Conservation (phyloP, 306 rosid species). For the Cucumis hystrix region DNA sequence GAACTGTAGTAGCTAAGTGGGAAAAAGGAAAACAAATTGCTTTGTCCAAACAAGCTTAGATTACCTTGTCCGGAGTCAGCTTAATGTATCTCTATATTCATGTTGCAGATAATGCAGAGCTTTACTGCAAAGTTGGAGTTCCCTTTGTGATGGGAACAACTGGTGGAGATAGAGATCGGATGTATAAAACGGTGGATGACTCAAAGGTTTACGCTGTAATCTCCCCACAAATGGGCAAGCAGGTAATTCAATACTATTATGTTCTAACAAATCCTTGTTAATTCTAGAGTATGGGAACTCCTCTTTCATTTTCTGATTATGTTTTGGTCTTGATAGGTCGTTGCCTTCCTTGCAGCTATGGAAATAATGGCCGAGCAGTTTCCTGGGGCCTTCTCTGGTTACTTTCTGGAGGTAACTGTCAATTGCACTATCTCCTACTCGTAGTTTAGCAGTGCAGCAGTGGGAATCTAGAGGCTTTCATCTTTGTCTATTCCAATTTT, state of each 20-base stretch:
- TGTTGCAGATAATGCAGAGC: constrained; percentile 60
- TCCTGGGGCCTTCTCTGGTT: constrained; percentile 93
- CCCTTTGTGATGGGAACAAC: constrained; percentile 98
- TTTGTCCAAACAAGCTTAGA: not conserved
- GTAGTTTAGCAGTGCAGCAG: not conserved
- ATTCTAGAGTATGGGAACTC: not conserved
- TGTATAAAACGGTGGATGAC: constrained; percentile 62
- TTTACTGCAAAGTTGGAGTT: constrained; percentile 69
- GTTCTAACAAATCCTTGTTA: not conserved
- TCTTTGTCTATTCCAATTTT: not conserved
- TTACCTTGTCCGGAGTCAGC: not conserved
- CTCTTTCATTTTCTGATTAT: constrained; percentile 15
- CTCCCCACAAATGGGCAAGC: constrained; percentile 98
- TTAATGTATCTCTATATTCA: not conserved
- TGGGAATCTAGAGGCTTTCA: not conserved
- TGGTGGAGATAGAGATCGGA: constrained; percentile 66
- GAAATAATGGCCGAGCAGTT: constrained; percentile 89
- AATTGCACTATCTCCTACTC: not conserved
- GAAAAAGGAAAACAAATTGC: not conserved
- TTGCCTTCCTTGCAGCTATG: constrained; percentile 97
- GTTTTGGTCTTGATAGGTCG: constrained; percentile 39
- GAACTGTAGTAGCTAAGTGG: not conserved
- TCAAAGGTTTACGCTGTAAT: constrained; percentile 67
- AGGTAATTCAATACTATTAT: constrained; percentile 22
- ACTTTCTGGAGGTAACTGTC: constrained; percentile 59